A percentile compares a stretch with the other conserved stretches of the same genome.
These are phyloP conservation scores for Actinomortierella wolfii DNA, from an alignment of 371 early-diverging fungal species.

Conservation along the genomic window DNA sequence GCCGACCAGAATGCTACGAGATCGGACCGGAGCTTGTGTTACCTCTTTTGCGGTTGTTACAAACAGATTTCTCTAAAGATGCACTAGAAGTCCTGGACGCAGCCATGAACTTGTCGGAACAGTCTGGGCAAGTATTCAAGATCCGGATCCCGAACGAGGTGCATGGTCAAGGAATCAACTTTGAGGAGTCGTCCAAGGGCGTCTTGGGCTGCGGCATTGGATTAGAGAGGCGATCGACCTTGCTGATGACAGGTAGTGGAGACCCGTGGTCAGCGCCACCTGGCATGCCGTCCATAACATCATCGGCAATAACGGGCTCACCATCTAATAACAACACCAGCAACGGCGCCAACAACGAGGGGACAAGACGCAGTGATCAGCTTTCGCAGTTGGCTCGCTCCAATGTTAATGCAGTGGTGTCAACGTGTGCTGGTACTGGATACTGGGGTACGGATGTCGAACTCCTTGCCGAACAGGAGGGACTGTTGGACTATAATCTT, in stretches of 20 bases:
- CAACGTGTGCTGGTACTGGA: slow-evolving; percentile 32
- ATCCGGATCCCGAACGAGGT: slow-evolving; percentile 36
- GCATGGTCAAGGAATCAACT: slow-evolving; percentile 34
- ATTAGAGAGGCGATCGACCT: slow-evolving; percentile 20
- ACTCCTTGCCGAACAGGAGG: slow-evolving; percentile 30
- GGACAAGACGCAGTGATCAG: slow-evolving; percentile 23
- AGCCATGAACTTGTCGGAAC: slow-evolving; percentile 54
- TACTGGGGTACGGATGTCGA: slow-evolving; percentile 38
- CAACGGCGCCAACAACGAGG: neutral
- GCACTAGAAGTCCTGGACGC: slow-evolving; percentile 74
- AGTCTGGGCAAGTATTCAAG: slow-evolving; percentile 38
- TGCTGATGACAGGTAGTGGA: slow-evolving; percentile 14
- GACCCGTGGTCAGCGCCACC: slow-evolving; percentile 1
- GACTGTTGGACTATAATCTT: slow-evolving; percentile 6
- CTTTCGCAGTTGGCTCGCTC: slow-evolving; percentile 44
- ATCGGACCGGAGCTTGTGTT: slow-evolving; percentile 52
- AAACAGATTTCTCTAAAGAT: slow-evolving; percentile 67
- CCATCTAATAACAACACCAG: neutral
- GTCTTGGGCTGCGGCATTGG: slow-evolving; percentile 43
- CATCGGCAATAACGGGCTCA: neutral
- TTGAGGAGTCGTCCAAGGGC: slow-evolving; percentile 46
- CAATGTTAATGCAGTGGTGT: slow-evolving; percentile 39
- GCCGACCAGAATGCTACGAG: slow-evolving; percentile 36
- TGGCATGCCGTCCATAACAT: neutral
- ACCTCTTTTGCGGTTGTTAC: slow-evolving; percentile 65